A percentile compares a stretch with the other conserved stretches of the same genome.
Evolutionary conservation across 257 asterid species (phyloP).

Genomic region (Nicotiana otophora): DNA sequence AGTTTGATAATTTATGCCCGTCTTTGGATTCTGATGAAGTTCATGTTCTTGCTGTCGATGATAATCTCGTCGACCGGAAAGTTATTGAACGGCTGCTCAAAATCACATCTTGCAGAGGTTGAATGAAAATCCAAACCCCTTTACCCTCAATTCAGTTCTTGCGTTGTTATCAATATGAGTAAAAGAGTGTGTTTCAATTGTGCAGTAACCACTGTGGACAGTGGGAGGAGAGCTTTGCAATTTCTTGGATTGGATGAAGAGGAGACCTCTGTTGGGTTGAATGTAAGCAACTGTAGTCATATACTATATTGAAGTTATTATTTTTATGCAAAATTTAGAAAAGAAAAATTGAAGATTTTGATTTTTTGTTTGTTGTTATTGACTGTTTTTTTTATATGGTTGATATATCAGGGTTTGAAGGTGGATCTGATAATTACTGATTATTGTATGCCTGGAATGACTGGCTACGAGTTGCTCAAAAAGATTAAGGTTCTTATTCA

Average conservation of each 20-base stretch:
- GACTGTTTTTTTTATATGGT: slow-evolving; percentile 41
- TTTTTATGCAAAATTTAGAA: background rate
- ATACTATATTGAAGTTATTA: background rate
- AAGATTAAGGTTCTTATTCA: slow-evolving; percentile 23
- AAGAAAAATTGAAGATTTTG: slow-evolving; percentile 18
- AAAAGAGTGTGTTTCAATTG: background rate
- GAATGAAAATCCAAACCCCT: background rate
- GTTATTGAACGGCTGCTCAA: slow-evolving; percentile 36
- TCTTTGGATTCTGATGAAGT: slow-evolving; percentile 23
- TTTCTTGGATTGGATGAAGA: slow-evolving; percentile 76
- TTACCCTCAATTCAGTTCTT: background rate
- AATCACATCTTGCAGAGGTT: slow-evolving; percentile 38
- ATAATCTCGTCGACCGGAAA: slow-evolving; percentile 33
- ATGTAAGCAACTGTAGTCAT: slow-evolving; percentile 34
- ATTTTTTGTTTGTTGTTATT: background rate
- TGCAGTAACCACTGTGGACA: slow-evolving; percentile 83
- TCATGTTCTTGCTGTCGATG: slow-evolving; percentile 42
- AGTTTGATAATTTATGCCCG: slow-evolving; percentile 7
- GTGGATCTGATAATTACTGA: slow-evolving; percentile 82
- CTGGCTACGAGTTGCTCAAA: slow-evolving; percentile 77
- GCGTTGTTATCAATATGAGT: background rate
- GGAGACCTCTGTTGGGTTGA: slow-evolving; percentile 42
- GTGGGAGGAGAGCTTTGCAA: slow-evolving; percentile 85
- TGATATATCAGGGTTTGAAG: slow-evolving; percentile 70
- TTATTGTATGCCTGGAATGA: slow-evolving; percentile 93